Conservation (phyloP, 2,329 filamentous ascomycete species). For the Chrysoporthe puriensis region DNA sequence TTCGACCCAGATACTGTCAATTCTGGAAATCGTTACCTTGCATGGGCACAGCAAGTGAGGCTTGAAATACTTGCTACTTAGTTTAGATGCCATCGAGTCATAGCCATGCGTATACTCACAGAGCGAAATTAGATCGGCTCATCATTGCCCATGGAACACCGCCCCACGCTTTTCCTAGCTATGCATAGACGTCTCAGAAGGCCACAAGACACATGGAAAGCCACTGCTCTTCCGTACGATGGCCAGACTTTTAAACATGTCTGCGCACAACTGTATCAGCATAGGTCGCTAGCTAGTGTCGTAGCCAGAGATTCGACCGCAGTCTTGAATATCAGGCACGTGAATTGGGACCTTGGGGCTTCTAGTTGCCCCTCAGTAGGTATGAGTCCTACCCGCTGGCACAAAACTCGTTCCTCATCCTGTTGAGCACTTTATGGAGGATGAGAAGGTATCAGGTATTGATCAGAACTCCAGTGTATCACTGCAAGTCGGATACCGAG, state of each 20-base stretch:
- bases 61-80: neutral
- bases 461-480: slow-evolving; percentile 30
- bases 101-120: neutral
- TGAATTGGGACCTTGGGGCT: slow-evolving; percentile 21
- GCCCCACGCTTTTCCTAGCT: neutral
- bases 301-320: slow-evolving; percentile 27
- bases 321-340: slow-evolving; percentile 25
- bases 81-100: neutral
- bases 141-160: neutral
- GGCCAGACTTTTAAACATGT: slow-evolving; percentile 21
- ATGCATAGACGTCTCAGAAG: neutral
- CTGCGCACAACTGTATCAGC: slow-evolving; percentile 30
- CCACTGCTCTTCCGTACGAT: slow-evolving; percentile 28
- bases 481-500: slow-evolving; percentile 33
- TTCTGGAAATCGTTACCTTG: neutral
- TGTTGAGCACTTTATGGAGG: no score
- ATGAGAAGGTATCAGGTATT: neutral
- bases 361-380: slow-evolving; percentile 24
- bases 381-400: slow-evolving; percentile 7
- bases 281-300: slow-evolving; percentile 25
- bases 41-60: neutral
- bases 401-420: neutral
- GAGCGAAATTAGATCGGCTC: neutral
- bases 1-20: neutral
- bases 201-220: neutral